Evolutionary conservation across 805 yeast species (phyloP).

Genomic region (Ogataea zsoltii): DNA sequence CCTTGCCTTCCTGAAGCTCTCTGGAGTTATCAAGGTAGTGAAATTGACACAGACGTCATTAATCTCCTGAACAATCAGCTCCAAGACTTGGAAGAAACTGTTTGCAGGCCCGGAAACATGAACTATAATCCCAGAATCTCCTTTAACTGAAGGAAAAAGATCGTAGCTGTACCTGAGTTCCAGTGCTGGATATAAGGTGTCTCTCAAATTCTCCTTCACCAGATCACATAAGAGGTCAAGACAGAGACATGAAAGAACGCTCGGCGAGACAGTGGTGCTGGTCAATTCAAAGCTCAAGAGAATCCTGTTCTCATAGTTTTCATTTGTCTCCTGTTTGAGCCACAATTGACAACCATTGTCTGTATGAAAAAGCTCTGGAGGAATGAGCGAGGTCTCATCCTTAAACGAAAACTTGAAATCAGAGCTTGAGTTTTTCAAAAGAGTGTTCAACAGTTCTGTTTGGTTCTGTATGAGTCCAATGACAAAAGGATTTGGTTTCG

Average conservation of each 20-base stretch:
- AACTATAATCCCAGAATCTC: conserved; percentile 54
- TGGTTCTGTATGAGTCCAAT: conserved; percentile 36
- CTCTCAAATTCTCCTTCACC: conserved; percentile 41
- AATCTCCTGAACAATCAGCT: conserved; percentile 36
- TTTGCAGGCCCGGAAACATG: conserved; percentile 53
- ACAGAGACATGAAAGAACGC: conserved; percentile 43
- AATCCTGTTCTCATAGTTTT: conserved; percentile 32
- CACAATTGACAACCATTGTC: conserved; percentile 49
- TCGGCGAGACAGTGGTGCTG: conserved; percentile 31
- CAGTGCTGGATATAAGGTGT: conserved; percentile 52
- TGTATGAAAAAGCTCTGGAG: conserved; percentile 40
- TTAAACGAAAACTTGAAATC: conserved; percentile 37
- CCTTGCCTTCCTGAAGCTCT: conserved; percentile 47
- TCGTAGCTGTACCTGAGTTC: conserved; percentile 59
- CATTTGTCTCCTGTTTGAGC: conserved; percentile 42
- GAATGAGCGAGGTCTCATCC: conserved; percentile 22
- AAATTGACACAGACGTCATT: conserved; percentile 20
- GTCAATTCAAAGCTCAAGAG: conserved; percentile 49
- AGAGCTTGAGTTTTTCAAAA: conserved; percentile 29
- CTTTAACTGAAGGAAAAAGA: conserved; percentile 52
- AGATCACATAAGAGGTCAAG: conserved; percentile 55
- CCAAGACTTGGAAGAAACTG: conserved; percentile 39
- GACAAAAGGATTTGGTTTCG: conserved; percentile 39
- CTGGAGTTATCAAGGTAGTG: conserved; percentile 24
- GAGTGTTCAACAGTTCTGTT: conserved; percentile 20